Base-by-base conservation (phyloP, 208 protist genomes). In the Trypanosoma conorhini region DNA sequence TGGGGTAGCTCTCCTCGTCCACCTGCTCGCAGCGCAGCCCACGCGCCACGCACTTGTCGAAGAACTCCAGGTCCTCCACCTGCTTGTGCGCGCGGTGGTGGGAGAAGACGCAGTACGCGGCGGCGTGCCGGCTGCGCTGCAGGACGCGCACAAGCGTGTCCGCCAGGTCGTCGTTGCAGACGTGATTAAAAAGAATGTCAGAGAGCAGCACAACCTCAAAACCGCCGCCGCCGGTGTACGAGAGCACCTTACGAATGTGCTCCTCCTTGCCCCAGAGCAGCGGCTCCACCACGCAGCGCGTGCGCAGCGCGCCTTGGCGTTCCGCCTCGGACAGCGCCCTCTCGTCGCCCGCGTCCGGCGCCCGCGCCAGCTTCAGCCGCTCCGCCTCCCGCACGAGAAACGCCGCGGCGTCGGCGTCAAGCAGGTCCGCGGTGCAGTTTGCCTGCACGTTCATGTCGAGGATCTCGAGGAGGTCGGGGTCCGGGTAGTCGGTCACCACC, bases 151-250 rank as follows among this genome's bases (percentile, higher is more conserved):
- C 81, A 28, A 96, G 69, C 5, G 92, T 95, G 52, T 88, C 81
- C 13, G 77, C 82, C 48, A 96, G 79, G 75, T 92, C 86, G 56
- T 90, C 86, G 77, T 96, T 93, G 75, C 92, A 96, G 31, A 96
- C 76, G 70, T 96, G 92, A 60, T 96, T 96, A 80, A 96, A 96
- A 19, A 96, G 68, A 75, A 96, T 95, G 67, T 96, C 92, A n/a
- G 92, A 96, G 26, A 96, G 76, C 33, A 96, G 77, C 26, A 96
- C 68, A 33, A 94, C 65, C 66, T 96, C 92, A 71, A 87, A 96
- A 62, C 89, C 86, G 17, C 13, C 44, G 22, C 81, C 86, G 21
- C 73, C 51, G 0, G 86, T 95, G 77, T 91, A 74, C 66, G 58
- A 52, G 61, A 94, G 56, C 12, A 85, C 87, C 26, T 82, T 74